Evolutionary conservation across 805 yeast species (phyloP), one percentile per base, ranked within the genome.

Genomic region (Cyberlindnera americana): DNA sequence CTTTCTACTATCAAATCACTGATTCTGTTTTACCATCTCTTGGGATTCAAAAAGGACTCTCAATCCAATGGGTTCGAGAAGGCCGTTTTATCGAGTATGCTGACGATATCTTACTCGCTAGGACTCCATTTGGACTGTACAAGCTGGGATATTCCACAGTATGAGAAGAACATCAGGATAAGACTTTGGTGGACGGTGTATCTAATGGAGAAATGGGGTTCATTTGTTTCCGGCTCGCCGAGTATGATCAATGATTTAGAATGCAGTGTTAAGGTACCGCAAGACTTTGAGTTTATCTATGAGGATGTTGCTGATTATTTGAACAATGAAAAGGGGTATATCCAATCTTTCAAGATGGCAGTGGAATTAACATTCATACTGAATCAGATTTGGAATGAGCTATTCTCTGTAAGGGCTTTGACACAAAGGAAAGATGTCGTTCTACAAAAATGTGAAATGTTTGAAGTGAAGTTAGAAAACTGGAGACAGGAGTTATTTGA

Each of bases 131-230:
- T 37, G 12, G 44, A 44, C 15, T 40, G 47, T 21, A 30, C 40
- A 5, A 33, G 27, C 8, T 44, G 47, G 47, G 27, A 40, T 15
- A 44, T 44, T 22, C 47, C 47, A 3, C n/a, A 25, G 18, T 29
- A 40, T 27, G 47, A 44, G 22, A 37, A 44, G 18, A 31, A 40
- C 30, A 10, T 33, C 14, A 47, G 95, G 27, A 72, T 90, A 48
- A 73, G 87, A 36, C 61, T 85, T 19, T 87, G 88, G 64, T 87
- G 95, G 95, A 79, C 86, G 32, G 76, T 81, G 23, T 86, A 84
- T 60, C 72, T 79, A 51, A 72, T 85, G 47, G 96, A 87, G 61
- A 62, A 88, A 56, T 44, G 47, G 47, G 32, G 35, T 6, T 35
- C 44, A 1, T 37, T 40, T 28, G 40, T 30, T 9, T 11, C 32